Base-by-base conservation (phyloP, 148 eudicot genomes). In the Fagopyrum homotropicum region DNA sequence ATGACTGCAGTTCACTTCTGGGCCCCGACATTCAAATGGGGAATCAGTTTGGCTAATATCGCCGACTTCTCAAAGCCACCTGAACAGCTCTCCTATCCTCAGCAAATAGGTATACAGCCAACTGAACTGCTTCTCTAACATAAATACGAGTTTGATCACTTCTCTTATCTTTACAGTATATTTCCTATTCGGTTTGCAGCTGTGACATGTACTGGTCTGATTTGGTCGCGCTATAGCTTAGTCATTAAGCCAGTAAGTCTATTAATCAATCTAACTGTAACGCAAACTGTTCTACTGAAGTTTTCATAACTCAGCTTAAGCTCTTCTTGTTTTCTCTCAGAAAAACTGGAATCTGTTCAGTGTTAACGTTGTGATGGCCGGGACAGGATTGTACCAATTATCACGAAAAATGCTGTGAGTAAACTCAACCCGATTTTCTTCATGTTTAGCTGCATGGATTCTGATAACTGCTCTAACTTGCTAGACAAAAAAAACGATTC, bases 1-100 rank as follows among this genome's bases (percentile, higher is more conserved):
- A 14, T 2, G 10, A 66, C 29, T 63, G 72, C 80, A 82, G 85
- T 84, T 81, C 84, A 84, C 75, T 84, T 81, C n/a, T 84, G 86
- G 84, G 86, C 82, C 3, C 82, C 84, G 57, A 81, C 86, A 2
- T 79, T 81, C 69, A 84, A 81, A 55, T 81, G 86, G 86, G 84
- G 75, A 3, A 78, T 84, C 72, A 84, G 82, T 77, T 63, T 84
- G 30, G 86, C 84, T 5, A 84, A 84, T 64, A 45, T 84, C 17
- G 86, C 86, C 15, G 86, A 84, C 72, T 84, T 81, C 54, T 54
- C 82, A 4, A 84, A 81, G 60, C 86, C 86, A 4, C 82, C 86
- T 4, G 86, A 84, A 45, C 75, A 74, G n/a, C 52, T 84, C 69
- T 84, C 86, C 4, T 84, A 81, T 77, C 84, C 84, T 45, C 86